phyloP scores from a whole-genome alignment of 257 asterid genomes.

The Plantago ovata region DNA sequence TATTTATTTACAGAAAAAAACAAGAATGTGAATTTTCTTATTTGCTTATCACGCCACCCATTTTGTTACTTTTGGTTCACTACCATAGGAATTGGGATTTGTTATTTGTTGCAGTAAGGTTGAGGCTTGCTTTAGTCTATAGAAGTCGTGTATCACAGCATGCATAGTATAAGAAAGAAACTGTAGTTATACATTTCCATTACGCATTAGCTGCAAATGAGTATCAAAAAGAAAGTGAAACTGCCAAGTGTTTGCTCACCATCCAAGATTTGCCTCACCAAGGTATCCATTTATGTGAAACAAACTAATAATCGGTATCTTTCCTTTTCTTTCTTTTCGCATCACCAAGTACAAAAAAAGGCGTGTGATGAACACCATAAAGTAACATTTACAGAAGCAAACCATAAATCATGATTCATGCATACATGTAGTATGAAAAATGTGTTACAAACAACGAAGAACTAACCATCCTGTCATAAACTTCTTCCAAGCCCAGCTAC shows the following conservation, averaged over 20 bases:
- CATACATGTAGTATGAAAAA: background rate
- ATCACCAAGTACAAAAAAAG: background rate
- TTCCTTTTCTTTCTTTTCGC: background rate
- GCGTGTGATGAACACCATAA: background rate
- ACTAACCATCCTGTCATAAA: conserved; percentile 80
- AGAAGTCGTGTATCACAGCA: too few relatives aligned
- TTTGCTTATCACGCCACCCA: background rate
- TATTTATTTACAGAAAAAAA: background rate
- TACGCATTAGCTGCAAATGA: background rate
- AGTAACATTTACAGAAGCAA: background rate
- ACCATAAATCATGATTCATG: background rate
- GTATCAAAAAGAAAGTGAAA: background rate
- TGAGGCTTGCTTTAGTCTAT: background rate
- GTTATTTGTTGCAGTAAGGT: background rate
- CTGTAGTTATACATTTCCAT: background rate
- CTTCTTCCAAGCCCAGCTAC: conserved; percentile 80
- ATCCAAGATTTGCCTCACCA: background rate
- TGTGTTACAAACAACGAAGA: conserved; percentile 1
- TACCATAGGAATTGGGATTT: background rate
- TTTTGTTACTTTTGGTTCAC: background rate
- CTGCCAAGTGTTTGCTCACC: background rate
- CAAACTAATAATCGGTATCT: background rate
- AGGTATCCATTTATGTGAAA: background rate
- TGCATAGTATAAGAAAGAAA: background rate
- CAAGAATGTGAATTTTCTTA: background rate